Base-by-base conservation (phyloP, 2,329 filamentous ascomycete genomes). In the Knoxdaviesia capensis region DNA sequence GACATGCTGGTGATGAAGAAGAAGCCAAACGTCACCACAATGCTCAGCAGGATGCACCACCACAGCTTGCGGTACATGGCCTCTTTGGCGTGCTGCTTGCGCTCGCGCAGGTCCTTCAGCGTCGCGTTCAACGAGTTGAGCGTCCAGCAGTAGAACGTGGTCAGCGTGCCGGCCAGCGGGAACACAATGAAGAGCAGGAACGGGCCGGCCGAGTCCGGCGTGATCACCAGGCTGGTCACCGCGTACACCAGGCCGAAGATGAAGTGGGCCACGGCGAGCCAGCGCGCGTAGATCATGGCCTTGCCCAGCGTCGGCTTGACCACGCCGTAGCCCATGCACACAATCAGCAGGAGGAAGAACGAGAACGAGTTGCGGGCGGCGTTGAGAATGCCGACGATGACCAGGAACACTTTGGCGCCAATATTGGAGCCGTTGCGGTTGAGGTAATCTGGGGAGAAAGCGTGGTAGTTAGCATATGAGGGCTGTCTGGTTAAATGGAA, bases 281-380 rank as follows among this genome's bases (percentile, higher is more conserved):
- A 82, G 45, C 90, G 83, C 37, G 94, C 87, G 52, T 83, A 88
- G 49, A 88, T 75, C 90, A 98, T 98, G 8, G 86, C 87, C 53
- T 80, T 82, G 44, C 90, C 90, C 5, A 98, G 71, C 2, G 80
- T 85, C 3, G 80, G 82, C 62, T 96, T 96, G 49, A 98, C 92
- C 29, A 98, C 92, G 51, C 90, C 90, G 53, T 98, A 98, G 32
- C 90, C 90, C 90, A 98, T 98, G 59, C 90, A 98, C 32, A 98
- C 90, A 50, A 98, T 96, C 42, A 98, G 76, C 6, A 98, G 71
- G 40, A 98, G 67, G 67, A 98, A 98, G 67, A 98, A 98, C 0
- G 88, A 94, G 58, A 98, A 96, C 0, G 88, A 94, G 60, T 96
- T 98, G 48, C 90, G 74, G 43, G 79, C 87, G 5, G 90, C 90